Base-by-base conservation (phyloP, 139 green algal genomes). In the Volvox reticuliferus region DNA sequence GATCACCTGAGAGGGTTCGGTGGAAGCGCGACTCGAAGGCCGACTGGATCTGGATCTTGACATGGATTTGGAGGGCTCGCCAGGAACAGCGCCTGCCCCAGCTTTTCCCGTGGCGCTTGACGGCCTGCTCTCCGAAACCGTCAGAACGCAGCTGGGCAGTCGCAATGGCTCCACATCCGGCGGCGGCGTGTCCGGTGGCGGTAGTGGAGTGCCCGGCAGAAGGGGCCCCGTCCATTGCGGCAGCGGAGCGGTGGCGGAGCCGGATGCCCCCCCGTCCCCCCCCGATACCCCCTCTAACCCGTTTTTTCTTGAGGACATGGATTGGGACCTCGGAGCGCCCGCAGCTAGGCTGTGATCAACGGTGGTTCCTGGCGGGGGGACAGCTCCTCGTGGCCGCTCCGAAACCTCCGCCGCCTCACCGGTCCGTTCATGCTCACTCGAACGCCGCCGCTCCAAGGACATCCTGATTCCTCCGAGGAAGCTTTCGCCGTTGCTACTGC, bases 141-240 rank as follows among this genome's bases (percentile, higher is more conserved):
- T 20, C 75, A 81, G 18, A 33, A 81, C 75, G 22, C 75, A 81
- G 75, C 75, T 81, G 75, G 75, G 75, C 75, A 81, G 75, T 30
- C 30, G 75, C 30, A 81, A 9, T 9, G 75, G 75, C 9, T 33
- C 24, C 75, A 55, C 75, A 35, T 81, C 36, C 5, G 67, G 83
- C 21, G 83, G 83, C 20, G 67, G 26, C 36, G 35, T 65, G 13
- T 17, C 83, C 5, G 83, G 83, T 37, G 83, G 26, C 26, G 83
- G 67, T 33, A 88, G 67, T 18, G 83, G 83, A 0, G 83, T 88
- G 83, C 83, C 67, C 1, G 83, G 83, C 83, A 88, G 83, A 36
- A 69, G 83, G 26, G 67, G 83, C 12, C 83, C 67, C 35, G 35
- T 68, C 83, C 83, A 88, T 65, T 80, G 22, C 36, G 63, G 63